Evolutionary conservation across 495 filamentous ascomycete genomes (phyloP), one percentile per base, ranked within the genome.

Genomic region (Hypoxylon fragiforme): DNA sequence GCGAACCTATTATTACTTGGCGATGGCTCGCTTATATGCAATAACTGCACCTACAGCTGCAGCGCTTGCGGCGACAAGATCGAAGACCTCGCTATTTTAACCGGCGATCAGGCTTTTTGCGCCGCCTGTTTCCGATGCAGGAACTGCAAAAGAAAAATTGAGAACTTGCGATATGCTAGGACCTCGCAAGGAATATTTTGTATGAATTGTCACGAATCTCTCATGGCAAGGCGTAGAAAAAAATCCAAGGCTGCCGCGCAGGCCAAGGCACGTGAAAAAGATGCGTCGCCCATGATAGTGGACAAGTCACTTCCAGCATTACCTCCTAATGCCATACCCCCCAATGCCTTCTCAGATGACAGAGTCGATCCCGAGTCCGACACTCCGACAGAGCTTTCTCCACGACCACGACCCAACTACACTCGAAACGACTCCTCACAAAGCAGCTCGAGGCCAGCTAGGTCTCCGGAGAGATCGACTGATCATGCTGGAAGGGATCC

Each of bases 111-210:
- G 69, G 95, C 95, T n/a, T 99, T 95, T 64, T 99, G 95, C 71
- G 90, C 92, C 16, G 91, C 87, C 24, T 99, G 95, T 73, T 99
- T 99, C 73, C 83, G 90, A 63, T 99, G 95, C 70, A 81, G 95
- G 56, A 99, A 97, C 69, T 99, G 95, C 80, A 99, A 97, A 73
- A 81, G 86, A 66, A 95, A 96, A 74, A 99, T 99, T 37, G 95
- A 99, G 69, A 99, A 99, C 67, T 77, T 99, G 44, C 88, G 95
- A 64, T 99, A 99, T 80, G 95, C 95, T 14, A 81, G 94, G 50
- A 99, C 95, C 0, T 97, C 95, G 8, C 94, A 97, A 69, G 95
- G 95, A 30, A 99, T 97, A 43, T 97, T 99, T 69, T 99, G 95
- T 77, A 99, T 99, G 95, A 91, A 87, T 66, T 99, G 95, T 67